Base-by-base conservation (phyloP, 139 green algal species). In the Edaphochlamys debaryana region DNA sequence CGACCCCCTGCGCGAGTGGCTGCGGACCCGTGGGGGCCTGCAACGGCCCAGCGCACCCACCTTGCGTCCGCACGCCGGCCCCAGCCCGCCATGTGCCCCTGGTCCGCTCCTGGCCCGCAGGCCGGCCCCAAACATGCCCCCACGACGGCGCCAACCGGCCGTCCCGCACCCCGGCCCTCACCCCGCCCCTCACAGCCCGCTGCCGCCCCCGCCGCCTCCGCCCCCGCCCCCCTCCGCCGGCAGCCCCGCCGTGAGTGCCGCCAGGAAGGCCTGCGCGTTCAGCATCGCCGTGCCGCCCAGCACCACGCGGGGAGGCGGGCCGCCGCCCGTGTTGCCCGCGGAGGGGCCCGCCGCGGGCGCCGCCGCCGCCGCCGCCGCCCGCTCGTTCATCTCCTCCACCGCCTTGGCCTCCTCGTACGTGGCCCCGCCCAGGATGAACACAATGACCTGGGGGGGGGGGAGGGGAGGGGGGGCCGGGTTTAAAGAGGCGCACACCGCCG, bases 401-500 rank as follows among this genome's bases (percentile, higher is more conserved):
- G 74, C 74, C 69, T 87, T 87, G 50, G 77, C 92, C 87, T 99
- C 96, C 85, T 99, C 97, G 79, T 98, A 99, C 0, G 97, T 99
- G 3, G 94, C 95, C n/a, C 97, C 97, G 4, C 97, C 97, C 38
- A 99, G 87, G 30, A 99, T 93, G 84, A 99, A 99, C 0, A 98
- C 92, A 36, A 99, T 93, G 1, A 98, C 87, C 62, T 89, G 38
- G 5, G 17, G 34, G 42, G 29, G 6, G 2, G 32, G 54, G 22
- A 63, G 54, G 54, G 22, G 54, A 20, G 22, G 8, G 17, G 54
- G 54, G 20, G 54, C 54, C 9, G 54, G 20, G n/a, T n/a, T n/a
- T n/a, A n/a, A n/a, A n/a, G n/a, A n/a, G n/a, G n/a, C n/a, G n/a
- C n/a, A n/a, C n/a, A n/a, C n/a, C n/a, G n/a, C n/a, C n/a, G n/a